Evolutionary conservation across 2,329 filamentous ascomycete species (phyloP).

Genomic region (Dryadomyces sulphureus): DNA sequence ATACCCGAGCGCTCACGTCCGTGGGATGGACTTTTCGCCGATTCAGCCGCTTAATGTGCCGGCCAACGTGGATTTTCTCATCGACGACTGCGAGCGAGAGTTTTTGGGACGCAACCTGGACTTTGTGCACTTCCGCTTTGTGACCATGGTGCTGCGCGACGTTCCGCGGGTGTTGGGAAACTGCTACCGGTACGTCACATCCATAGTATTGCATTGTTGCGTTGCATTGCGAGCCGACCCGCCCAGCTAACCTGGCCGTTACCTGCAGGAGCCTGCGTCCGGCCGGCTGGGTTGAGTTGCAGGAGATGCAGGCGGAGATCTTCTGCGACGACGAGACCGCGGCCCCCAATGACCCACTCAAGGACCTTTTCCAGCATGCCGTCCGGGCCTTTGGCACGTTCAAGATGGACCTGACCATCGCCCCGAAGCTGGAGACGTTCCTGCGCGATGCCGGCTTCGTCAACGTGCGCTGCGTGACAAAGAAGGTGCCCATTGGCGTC

Average conservation of each 20-base stretch:
- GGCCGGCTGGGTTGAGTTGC: slow-evolving; percentile 38
- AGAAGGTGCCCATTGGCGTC: slow-evolving; percentile 29
- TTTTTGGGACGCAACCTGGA: slow-evolving; percentile 21
- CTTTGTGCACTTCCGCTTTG: slow-evolving; percentile 36
- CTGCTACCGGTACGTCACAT: slow-evolving; percentile 4
- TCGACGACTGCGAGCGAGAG: slow-evolving; percentile 38
- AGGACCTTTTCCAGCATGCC: slow-evolving; percentile 16
- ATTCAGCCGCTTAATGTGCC: slow-evolving; percentile 45
- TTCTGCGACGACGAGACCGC: slow-evolving; percentile 19
- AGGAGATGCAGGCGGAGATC: slow-evolving; percentile 25
- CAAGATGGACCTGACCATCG: slow-evolving; percentile 20
- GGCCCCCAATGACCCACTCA: slow-evolving; percentile 23
- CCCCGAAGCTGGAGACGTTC: slow-evolving; percentile 19
- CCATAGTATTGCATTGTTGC: not conserved
- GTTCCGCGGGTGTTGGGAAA: slow-evolving; percentile 26
- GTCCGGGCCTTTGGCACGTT: slow-evolving; percentile 18
- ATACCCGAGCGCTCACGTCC: slow-evolving; percentile 6
- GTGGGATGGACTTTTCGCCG: slow-evolving; percentile 23
- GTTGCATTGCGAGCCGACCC: not conserved
- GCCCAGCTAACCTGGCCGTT: slow-evolving; percentile 8
- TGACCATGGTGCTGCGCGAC: slow-evolving; percentile 30
- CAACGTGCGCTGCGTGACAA: slow-evolving; percentile 22
- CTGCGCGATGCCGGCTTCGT: slow-evolving; percentile 27
- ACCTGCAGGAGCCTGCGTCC: slow-evolving; percentile 26
- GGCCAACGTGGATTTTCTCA: slow-evolving; percentile 56